These are phyloP conservation scores for Xylona heveae DNA, from an alignment of 495 filamentous ascomycete species.

Conservation along the genomic window DNA sequence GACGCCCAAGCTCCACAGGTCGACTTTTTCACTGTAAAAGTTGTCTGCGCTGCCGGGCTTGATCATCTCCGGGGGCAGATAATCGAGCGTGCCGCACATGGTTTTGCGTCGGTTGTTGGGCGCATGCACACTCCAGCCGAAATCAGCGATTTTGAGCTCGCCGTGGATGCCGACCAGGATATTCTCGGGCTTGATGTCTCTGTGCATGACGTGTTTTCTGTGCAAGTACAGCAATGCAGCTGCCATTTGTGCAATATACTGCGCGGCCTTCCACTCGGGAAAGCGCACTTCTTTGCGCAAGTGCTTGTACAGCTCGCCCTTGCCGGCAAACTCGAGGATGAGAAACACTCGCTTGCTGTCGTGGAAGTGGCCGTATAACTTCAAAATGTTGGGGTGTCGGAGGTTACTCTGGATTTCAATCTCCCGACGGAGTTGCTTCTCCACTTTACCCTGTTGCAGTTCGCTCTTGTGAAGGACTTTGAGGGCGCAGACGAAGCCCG, in stretches of 20 bases:
- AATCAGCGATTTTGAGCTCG: constrained; percentile 97
- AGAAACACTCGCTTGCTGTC: constrained; percentile 90
- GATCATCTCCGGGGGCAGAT: constrained; percentile 95
- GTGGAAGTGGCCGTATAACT: constrained; percentile 91
- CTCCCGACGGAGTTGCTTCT: constrained; percentile 91
- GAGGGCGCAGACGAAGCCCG: constrained; percentile 84
- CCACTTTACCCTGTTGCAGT: constrained; percentile 75
- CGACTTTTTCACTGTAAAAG: constrained; percentile 85
- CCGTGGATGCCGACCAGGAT: constrained; percentile 94
- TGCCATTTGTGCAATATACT: constrained; percentile 98
- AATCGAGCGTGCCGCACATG: constrained; percentile 94
- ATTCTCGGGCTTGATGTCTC: constrained; percentile 98
- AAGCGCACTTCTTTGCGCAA: constrained; percentile 72
- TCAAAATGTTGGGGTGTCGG: constrained; percentile 86
- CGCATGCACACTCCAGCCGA: constrained; percentile 96
- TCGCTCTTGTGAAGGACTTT: constrained; percentile 95
- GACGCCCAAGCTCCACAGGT: constrained; percentile 88
- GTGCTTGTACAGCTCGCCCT: constrained; percentile 95
- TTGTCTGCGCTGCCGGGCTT: constrained; percentile 57
- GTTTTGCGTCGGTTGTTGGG: constrained; percentile 86
- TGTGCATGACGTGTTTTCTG: constrained; percentile 95
- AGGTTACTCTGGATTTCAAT: constrained; percentile 97
- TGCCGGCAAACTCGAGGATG: constrained; percentile 87
- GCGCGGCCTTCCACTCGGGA: constrained; percentile 86
- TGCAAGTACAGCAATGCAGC: constrained; percentile 80